Conservation (phyloP, 129 eudicot species). For the Arctium lappa region DNA sequence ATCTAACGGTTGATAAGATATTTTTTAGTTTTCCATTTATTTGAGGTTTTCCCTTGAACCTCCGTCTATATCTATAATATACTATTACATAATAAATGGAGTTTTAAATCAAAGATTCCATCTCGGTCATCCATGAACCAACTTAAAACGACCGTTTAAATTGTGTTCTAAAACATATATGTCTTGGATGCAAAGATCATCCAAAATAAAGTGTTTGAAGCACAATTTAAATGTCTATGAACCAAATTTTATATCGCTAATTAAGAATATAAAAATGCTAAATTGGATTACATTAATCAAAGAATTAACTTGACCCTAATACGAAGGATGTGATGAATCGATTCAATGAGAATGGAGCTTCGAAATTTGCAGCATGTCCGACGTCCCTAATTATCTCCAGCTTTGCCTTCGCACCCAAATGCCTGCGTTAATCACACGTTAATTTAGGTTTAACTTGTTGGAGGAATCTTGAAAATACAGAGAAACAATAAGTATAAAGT, state of each 20-base stretch:
- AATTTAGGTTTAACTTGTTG: not conserved
- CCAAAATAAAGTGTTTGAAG: not conserved
- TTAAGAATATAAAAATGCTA: not conserved
- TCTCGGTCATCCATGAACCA: not conserved
- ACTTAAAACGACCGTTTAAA: not conserved
- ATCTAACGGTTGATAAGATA: too few relatives aligned
- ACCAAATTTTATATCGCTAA: not conserved
- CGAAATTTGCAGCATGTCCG: slow-evolving; percentile 33
- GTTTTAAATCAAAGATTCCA: not conserved
- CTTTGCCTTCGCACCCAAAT: slow-evolving; percentile 32
- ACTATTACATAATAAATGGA: not conserved
- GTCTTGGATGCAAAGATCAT: not conserved
- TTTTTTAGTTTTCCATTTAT: too few relatives aligned
- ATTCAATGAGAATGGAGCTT: slow-evolving; percentile 32
- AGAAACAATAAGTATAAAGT: too few relatives aligned
- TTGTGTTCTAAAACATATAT: not conserved
- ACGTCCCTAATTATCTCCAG: slow-evolving; percentile 25
- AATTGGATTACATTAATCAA: not conserved
- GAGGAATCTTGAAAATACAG: not conserved
- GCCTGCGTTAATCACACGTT: slow-evolving; percentile 7
- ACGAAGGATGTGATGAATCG: slow-evolving; percentile 14
- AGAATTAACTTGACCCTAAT: not conserved
- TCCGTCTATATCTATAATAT: too few relatives aligned
- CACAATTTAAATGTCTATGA: not conserved
- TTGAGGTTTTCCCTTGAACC: too few relatives aligned